phyloP scores from a whole-genome alignment of 805 yeast species.

The Candida nonsorbophila region DNA sequence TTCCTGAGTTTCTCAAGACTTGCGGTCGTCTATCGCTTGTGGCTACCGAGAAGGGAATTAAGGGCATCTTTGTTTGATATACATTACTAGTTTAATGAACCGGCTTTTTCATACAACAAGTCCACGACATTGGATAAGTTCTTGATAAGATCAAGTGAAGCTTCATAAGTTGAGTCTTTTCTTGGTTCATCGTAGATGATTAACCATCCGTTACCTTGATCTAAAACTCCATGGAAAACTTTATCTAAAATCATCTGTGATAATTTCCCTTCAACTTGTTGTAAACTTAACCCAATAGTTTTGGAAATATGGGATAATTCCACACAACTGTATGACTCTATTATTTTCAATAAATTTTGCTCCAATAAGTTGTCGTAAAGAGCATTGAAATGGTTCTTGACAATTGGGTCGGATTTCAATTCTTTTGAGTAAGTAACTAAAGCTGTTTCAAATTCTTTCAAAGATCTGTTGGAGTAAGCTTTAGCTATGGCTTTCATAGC shows the following conservation, averaged over 20 bases:
- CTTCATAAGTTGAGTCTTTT: constrained; percentile 82
- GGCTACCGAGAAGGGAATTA: constrained; percentile 40
- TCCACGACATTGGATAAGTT: constrained; percentile 88
- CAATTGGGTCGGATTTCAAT: constrained; percentile 79
- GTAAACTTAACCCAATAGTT: constrained; percentile 79
- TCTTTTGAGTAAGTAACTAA: constrained; percentile 66
- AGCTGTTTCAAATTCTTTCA: constrained; percentile 86
- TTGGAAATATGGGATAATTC: constrained; percentile 86
- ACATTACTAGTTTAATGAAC: constrained; percentile 57
- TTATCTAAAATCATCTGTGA: constrained; percentile 96
- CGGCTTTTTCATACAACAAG: constrained; percentile 87
- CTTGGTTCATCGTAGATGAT: constrained; percentile 85
- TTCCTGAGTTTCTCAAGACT: constrained; percentile 47
- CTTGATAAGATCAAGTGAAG: constrained; percentile 80
- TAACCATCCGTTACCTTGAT: constrained; percentile 98
- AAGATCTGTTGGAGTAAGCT: constrained; percentile 85
- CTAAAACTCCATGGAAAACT: constrained; percentile 92
- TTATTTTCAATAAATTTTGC: constrained; percentile 88
- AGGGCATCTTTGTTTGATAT: constrained; percentile 32
- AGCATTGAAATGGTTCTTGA: constrained; percentile 87
- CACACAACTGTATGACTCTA: constrained; percentile 95
- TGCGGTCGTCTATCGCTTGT: constrained; percentile 56
- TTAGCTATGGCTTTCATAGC: constrained; percentile 92
- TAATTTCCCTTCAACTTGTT: constrained; percentile 89
- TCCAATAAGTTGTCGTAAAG: constrained; percentile 89